These are phyloP conservation scores for Calonectria crousiana DNA, from an alignment of 2,329 filamentous ascomycete species.

Conservation along the genomic window DNA sequence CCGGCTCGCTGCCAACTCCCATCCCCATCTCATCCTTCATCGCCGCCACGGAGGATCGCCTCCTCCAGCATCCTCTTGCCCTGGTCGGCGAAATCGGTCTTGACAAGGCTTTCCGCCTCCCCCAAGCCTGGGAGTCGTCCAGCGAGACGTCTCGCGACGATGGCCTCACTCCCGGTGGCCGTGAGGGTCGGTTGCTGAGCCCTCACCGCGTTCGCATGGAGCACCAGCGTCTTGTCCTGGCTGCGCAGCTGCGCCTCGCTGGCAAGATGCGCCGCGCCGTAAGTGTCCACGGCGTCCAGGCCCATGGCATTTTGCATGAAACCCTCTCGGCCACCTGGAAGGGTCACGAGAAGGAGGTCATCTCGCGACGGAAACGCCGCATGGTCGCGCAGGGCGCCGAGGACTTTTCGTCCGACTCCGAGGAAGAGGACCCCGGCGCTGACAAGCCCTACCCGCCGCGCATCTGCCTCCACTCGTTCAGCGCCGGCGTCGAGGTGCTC, in stretches of 20 bases:
- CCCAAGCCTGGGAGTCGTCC: conserved; percentile 64
- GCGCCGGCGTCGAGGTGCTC: conserved; percentile 79
- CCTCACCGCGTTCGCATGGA: conserved; percentile 75
- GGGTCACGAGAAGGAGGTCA: conserved; percentile 73
- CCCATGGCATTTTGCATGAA: conserved; percentile 78
- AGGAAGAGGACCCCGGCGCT: conserved; percentile 49
- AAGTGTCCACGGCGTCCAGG: conserved; percentile 81
- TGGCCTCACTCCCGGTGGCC: conserved; percentile 73
- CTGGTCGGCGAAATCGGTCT: conserved; percentile 83
- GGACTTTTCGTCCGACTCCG: conserved; percentile 55
- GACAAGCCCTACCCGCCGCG: conserved; percentile 81
- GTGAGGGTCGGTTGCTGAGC: conserved; percentile 76
- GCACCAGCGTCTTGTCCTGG: conserved; percentile 77
- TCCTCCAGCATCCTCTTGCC: conserved; percentile 70
- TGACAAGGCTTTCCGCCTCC: conserved; percentile 82
- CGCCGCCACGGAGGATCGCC: conserved; percentile 64
- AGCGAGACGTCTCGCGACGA: conserved; percentile 43
- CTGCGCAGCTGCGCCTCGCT: conserved; percentile 77
- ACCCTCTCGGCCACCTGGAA: conserved; percentile 75
- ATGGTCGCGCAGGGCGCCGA: conserved; percentile 62
- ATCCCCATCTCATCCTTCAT: conserved; percentile 70
- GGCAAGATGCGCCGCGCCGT: conserved; percentile 74
- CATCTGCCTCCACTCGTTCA: conserved; percentile 95
- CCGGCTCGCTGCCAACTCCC: conserved; percentile 69
- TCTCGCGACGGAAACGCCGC: conserved; percentile 70